Conservation (phyloP, 2,329 filamentous ascomycete species). For the Rhinocladiella mackenziei region DNA sequence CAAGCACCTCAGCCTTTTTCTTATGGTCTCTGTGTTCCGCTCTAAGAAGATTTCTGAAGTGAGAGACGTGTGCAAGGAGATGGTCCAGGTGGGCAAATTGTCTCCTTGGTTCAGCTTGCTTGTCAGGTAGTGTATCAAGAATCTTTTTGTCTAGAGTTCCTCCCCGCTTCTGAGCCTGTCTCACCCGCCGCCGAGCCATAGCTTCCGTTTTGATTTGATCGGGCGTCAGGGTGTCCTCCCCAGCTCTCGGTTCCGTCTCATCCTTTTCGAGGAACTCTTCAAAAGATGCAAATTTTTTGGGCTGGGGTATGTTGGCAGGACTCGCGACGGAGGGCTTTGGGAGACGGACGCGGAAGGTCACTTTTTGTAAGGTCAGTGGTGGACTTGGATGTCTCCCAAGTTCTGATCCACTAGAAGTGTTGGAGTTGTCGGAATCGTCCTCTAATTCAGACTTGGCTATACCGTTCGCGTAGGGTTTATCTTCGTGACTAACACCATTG, state of each 20-base stretch:
- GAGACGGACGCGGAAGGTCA: conserved; percentile 51
- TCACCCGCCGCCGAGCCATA: conserved; percentile 62
- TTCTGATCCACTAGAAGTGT: conserved; percentile 6
- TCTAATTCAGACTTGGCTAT: conserved; percentile 12
- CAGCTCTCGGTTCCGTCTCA: conserved; percentile 41
- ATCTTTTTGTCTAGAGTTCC: conserved; percentile 58
- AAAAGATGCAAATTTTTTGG: conserved; percentile 49
- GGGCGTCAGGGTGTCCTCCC: conserved; percentile 48
- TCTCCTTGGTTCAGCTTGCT: conserved; percentile 66
- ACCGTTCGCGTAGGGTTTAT: conserved; percentile 8
- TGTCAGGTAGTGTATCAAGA: conserved; percentile 58
- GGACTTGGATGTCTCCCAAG: conserved; percentile 6
- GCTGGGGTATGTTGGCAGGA: conserved; percentile 47
- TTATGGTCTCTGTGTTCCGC: conserved; percentile 68
- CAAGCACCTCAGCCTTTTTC: conserved; percentile 25
- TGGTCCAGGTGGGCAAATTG: conserved; percentile 90
- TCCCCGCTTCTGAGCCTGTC: conserved; percentile 69
- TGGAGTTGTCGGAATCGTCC: conserved; percentile 7
- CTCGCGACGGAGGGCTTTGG: conserved; percentile 50
- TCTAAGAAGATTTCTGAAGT: conserved; percentile 75
- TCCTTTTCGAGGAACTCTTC: conserved; percentile 62
- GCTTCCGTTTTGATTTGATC: conserved; percentile 67
- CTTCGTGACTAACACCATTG: conserved; percentile 10
- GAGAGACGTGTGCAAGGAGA: conserved; percentile 70
- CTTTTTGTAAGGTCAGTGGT: conserved; percentile 30